phyloP scores from a whole-genome alignment of 2,329 filamentous ascomycete genomes.

The Exophiala phaeomuriformis region DNA sequence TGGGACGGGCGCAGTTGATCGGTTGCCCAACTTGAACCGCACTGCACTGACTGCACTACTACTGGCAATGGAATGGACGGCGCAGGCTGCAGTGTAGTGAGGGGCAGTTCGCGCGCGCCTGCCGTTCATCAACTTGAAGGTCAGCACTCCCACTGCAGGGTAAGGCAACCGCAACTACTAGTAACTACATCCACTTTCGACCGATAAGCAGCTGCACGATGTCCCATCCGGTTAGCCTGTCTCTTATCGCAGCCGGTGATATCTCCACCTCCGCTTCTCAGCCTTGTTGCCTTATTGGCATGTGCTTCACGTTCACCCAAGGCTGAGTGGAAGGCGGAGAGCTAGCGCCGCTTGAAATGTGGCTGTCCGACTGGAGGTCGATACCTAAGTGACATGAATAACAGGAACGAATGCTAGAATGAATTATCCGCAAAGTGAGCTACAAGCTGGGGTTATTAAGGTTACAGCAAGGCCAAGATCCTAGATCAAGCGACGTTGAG shows the following conservation, averaged over 20 bases:
- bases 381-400: no score
- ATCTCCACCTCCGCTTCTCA: not conserved
- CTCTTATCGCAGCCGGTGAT: not conserved
- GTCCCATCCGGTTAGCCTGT: not conserved
- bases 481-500: not conserved
- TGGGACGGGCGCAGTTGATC: not conserved
- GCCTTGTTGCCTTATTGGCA: not conserved
- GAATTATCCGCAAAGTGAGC: no score
- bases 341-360: not conserved
- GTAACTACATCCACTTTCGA: not conserved
- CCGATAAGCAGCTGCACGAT: not conserved
- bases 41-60: no score
- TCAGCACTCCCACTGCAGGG: not conserved
- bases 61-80: not conserved
- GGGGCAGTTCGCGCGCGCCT: conserved; percentile 4
- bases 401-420: no score
- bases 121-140: not conserved
- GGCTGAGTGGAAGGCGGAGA: not conserved
- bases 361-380: not conserved
- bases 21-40: not conserved
- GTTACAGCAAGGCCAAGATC: no score
- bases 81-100: conserved; percentile 10
- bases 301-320: not conserved
- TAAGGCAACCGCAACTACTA: no score
- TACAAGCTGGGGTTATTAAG: no score